Evolutionary conservation across 257 asterid species (phyloP), one percentile per base, ranked within the genome.

Genomic region (Solanum gandarillasii): DNA sequence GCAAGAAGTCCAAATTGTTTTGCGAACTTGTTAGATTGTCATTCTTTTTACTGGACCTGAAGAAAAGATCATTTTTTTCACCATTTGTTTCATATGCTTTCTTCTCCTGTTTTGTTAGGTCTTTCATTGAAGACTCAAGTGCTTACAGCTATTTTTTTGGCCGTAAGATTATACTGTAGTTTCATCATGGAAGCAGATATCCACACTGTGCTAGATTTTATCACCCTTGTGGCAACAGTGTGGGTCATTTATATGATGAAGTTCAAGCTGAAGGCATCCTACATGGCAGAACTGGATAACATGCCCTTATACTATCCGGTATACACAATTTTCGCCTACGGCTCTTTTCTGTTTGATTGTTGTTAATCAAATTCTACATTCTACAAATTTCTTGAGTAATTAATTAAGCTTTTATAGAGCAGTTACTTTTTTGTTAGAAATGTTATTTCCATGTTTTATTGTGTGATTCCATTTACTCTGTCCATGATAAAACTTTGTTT

Each of bases 171-270:
- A 85, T 76, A 78, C 88, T 95, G 96, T 86, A 95, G 98, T 87
- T 87, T 88, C 39, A 36, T 87, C 39, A 92, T 97, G 95, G 98
- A 95, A 93, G 95, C 95, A 12, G 96, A 95, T 91, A 92, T 95
- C 83, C 99, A 97, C 94, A 95, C 99, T 9, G 7, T 95, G 48
- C 98, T 97, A 6, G 99, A 97, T 90, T 91, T 94, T 32, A 86
- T 89, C 34, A 97, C 99, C 11, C 97, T 97, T 32, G 93, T 94
- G 27, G 93, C 99, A 4, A 97, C 99, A 14, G 46, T 94, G 89
- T 97, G 98, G 99, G 98, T 97, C 46, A 89, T 95, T 25, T 95
- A 94, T 94, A 95, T 94, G 98, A 96, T 96, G 43, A 86, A 98
- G 89, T 89, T 92, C 92, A 95, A 92, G 92, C 70, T 96, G 91